These are phyloP conservation scores for Nematocida ausubeli DNA, from an alignment of 371 early-diverging fungal genomes.

Conservation along the genomic window DNA sequence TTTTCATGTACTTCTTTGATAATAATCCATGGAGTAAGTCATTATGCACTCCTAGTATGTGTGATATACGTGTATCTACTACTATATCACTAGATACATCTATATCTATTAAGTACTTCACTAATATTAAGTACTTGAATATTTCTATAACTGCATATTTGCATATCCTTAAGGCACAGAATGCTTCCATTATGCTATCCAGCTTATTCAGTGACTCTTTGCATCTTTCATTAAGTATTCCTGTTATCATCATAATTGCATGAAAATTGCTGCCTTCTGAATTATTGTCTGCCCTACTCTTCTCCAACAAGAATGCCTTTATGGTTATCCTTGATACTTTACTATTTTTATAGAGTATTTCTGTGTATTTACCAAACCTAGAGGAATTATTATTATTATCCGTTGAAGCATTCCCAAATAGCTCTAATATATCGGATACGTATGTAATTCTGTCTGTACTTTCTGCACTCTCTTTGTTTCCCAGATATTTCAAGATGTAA, in stretches of 20 bases:
- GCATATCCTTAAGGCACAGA: not conserved
- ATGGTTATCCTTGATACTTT: slow-evolving; percentile 77
- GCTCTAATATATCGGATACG: slow-evolving; percentile 69
- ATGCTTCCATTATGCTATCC: not conserved
- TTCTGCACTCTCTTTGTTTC: not conserved
- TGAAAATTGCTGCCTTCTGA: slow-evolving; percentile 74
- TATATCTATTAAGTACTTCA: not conserved
- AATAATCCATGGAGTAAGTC: slow-evolving; percentile 55
- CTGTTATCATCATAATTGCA: slow-evolving; percentile 68
- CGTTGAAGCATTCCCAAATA: slow-evolving; percentile 75
- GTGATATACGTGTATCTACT: too few relatives aligned
- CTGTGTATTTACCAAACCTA: slow-evolving; percentile 76
- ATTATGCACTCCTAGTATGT: slow-evolving; percentile 27
- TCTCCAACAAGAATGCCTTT: slow-evolving; percentile 79
- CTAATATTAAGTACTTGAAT: not conserved
- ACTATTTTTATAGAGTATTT: slow-evolving; percentile 78
- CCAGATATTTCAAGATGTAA: slow-evolving; percentile 63
- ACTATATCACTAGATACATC: too few relatives aligned
- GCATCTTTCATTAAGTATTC: not conserved
- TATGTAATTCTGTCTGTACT: slow-evolving; percentile 16
- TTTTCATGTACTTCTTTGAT: slow-evolving; percentile 64
- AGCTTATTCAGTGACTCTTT: not conserved
- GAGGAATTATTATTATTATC: slow-evolving; percentile 73
- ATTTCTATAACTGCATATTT: not conserved
- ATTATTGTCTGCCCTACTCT: slow-evolving; percentile 72